Evolutionary conservation across 768 basidiomycete species (phyloP).

Genomic region (Lactifluus piperatus): DNA sequence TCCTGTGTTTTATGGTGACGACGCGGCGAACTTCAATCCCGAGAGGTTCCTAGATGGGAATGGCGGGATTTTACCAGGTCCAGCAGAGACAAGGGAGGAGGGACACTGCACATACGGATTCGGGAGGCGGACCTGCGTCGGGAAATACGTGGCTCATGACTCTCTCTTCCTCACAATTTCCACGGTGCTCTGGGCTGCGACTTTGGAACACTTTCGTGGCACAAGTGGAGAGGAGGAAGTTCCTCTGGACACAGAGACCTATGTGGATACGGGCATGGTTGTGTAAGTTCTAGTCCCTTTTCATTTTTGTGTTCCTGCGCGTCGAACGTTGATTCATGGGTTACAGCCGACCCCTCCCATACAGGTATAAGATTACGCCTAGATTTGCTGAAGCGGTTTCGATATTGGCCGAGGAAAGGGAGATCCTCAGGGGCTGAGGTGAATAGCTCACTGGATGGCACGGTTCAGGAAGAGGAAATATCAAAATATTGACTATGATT

Average conservation of each 20-base stretch:
- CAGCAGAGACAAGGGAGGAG: constrained; percentile 6
- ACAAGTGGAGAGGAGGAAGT: constrained; percentile 9
- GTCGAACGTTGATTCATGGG: not conserved
- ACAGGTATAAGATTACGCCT: not conserved
- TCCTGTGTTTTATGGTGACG: constrained; percentile 8
- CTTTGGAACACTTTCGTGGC: constrained; percentile 9
- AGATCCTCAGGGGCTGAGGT: not conserved
- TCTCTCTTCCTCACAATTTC: constrained; percentile 20
- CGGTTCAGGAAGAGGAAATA: too few relatives aligned
- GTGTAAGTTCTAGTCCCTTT: not conserved
- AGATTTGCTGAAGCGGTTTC: constrained; percentile 1
- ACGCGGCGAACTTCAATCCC: constrained; percentile 19
- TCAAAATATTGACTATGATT: too few relatives aligned
- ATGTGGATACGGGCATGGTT: constrained; percentile 4
- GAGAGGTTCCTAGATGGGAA: constrained; percentile 17
- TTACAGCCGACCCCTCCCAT: not conserved
- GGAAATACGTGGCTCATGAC: constrained; percentile 18
- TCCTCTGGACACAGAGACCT: not conserved
- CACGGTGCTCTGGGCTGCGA: constrained; percentile 18
- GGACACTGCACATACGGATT: constrained; percentile 18
- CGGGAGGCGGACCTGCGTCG: constrained; percentile 19
- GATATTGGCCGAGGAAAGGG: not conserved
- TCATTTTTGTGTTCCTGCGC: not conserved
- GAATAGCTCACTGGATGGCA: not conserved
- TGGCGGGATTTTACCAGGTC: not conserved